These are phyloP conservation scores for Backusella circina DNA, from an alignment of 192 early-diverging fungal species.

Conservation along the genomic window DNA sequence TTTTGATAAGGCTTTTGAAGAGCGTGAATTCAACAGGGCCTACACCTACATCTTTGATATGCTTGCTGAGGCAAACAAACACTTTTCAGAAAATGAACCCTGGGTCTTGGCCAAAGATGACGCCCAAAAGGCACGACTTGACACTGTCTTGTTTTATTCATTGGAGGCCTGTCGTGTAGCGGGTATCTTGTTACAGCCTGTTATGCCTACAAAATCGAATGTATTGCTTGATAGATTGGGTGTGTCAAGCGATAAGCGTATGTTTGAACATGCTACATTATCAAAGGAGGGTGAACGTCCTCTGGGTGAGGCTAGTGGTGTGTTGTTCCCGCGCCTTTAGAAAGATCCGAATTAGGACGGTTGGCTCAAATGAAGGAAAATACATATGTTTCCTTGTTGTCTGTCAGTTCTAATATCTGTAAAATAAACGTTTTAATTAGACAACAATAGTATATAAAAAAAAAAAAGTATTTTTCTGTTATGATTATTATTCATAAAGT, in stretches of 20 bases:
- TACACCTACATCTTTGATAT: slow-evolving; percentile 61
- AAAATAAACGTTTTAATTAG: not conserved
- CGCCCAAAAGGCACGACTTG: slow-evolving; percentile 43
- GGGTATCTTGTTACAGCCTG: slow-evolving; percentile 73
- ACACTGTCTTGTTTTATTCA: slow-evolving; percentile 67
- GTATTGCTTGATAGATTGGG: slow-evolving; percentile 65
- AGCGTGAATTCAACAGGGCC: slow-evolving; percentile 58
- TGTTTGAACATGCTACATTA: slow-evolving; percentile 47
- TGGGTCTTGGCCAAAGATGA: slow-evolving; percentile 71
- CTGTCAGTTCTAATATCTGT: not conserved
- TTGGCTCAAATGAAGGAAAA: too few relatives aligned
- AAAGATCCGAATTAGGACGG: not conserved
- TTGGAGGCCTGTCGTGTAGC: slow-evolving; percentile 74
- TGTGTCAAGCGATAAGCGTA: slow-evolving; percentile 52
- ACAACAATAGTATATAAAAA: not conserved
- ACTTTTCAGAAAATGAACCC: slow-evolving; percentile 69
- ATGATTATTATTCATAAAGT: not conserved
- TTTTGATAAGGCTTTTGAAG: slow-evolving; percentile 44
- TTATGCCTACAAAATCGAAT: slow-evolving; percentile 78
- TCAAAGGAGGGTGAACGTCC: not conserved
- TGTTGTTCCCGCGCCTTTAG: not conserved
- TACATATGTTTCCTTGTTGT: too few relatives aligned
- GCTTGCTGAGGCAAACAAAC: slow-evolving; percentile 67
- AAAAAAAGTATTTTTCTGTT: too few relatives aligned
- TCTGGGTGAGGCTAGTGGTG: not conserved